phyloP scores from a whole-genome alignment of 2,329 filamentous ascomycete genomes.

The Huntiella decipiens region DNA sequence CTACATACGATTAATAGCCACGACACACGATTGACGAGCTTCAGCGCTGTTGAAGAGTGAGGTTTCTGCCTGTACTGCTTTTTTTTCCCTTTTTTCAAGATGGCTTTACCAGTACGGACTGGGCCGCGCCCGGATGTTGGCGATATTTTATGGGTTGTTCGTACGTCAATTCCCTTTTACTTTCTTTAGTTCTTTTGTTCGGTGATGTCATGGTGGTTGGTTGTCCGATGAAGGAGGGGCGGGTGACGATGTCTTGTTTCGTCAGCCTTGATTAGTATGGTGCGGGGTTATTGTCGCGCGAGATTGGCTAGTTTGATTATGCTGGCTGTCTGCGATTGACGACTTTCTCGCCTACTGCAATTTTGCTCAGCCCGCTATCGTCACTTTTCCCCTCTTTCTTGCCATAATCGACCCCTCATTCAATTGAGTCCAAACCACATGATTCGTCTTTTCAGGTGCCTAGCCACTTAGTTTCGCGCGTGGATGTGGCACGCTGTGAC shows the following conservation, averaged over 20 bases:
- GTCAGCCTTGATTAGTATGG: no score
- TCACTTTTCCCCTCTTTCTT: conserved; percentile 7
- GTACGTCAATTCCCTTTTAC: conserved; percentile 27
- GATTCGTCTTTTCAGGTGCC: no score
- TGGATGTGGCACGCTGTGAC: background rate
- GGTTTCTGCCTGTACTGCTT: background rate
- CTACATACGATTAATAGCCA: background rate
- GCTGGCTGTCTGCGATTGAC: no score
- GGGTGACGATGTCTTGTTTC: no score
- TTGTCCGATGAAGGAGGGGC: no score
- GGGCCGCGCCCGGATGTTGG: conserved; percentile 35
- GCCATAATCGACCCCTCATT: background rate
- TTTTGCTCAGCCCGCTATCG: background rate
- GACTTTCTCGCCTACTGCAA: no score
- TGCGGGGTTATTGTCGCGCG: no score
- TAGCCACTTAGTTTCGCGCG: no score
- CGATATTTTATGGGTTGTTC: conserved; percentile 51
- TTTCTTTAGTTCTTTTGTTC: no score
- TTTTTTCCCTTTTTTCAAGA: conserved; percentile 6
- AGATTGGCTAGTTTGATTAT: no score
- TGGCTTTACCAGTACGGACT: conserved; percentile 23
- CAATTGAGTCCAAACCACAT: background rate
- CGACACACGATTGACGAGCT: no score
- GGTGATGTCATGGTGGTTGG: no score
- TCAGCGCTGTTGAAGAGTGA: background rate